Conservation (phyloP, 2,329 filamentous ascomycete genomes). For the Colletotrichum trifolii region DNA sequence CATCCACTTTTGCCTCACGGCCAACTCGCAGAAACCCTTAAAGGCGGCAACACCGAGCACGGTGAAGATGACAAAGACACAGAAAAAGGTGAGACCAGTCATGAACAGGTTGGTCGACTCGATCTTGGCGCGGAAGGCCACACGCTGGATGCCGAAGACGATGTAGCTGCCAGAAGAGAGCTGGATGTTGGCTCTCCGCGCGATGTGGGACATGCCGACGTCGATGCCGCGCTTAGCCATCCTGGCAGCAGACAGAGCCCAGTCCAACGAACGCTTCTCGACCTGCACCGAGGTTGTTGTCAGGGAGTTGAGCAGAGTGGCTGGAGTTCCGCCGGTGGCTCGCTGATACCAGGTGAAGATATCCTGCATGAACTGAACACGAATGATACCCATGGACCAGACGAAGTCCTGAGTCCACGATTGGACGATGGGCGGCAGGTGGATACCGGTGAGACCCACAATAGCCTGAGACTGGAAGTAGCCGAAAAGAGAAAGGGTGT, state of each 20-base stretch:
- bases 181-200: slow-evolving; percentile 66
- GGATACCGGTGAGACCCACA: slow-evolving; percentile 84
- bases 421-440: slow-evolving; percentile 86
- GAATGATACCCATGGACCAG: slow-evolving; percentile 97
- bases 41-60: slow-evolving; percentile 79
- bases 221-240: slow-evolving; percentile 60
- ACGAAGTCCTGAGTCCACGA: slow-evolving; percentile 98
- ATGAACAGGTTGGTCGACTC: slow-evolving; percentile 94
- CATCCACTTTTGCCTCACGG: slow-evolving; percentile 80
- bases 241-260: slow-evolving; percentile 42
- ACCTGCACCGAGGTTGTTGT: slow-evolving; percentile 84
- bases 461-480: slow-evolving; percentile 97
- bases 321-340: slow-evolving; percentile 86
- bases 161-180: slow-evolving; percentile 66
- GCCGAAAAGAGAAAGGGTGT: slow-evolving; percentile 91
- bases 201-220: slow-evolving; percentile 45
- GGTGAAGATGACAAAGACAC: slow-evolving; percentile 82
- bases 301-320: slow-evolving; percentile 80
- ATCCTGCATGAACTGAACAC: slow-evolving; percentile 84
- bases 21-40: slow-evolving; percentile 83
- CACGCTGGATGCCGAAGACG: slow-evolving; percentile 87
- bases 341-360: slow-evolving; percentile 97
- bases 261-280: slow-evolving; percentile 67
- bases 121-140: slow-evolving; percentile 86
- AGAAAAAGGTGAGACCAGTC: slow-evolving; percentile 90